Evolutionary conservation across 1,284 basidiomycete species (phyloP).

Genomic region (Naganishia liquefaciens): DNA sequence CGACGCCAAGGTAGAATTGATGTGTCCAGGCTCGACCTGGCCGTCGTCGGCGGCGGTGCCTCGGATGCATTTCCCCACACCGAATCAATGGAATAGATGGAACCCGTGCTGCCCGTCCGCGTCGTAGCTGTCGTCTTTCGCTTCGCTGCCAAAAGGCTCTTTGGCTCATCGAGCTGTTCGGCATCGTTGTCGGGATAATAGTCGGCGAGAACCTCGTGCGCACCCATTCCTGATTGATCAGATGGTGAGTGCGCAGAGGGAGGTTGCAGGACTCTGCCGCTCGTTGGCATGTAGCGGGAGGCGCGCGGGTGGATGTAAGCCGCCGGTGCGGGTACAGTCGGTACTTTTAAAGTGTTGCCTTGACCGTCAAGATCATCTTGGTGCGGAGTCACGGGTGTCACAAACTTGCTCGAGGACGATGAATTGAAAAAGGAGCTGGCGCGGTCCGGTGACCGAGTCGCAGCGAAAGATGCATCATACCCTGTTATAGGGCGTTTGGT

Average conservation of each 20-base stretch:
- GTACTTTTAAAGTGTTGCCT: neutral
- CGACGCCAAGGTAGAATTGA: conserved; percentile 14
- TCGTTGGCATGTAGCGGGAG: conserved; percentile 20
- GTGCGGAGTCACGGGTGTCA: neutral
- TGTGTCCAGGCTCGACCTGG: conserved; percentile 10
- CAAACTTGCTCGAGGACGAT: conserved; percentile 1
- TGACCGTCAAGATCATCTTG: conserved; percentile 11
- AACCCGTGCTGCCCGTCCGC: neutral
- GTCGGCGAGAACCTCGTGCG: conserved; percentile 12
- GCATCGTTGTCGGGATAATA: conserved; percentile 13
- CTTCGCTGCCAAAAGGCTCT: neutral
- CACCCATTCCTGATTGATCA: neutral
- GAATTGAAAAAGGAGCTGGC: conserved; percentile 24
- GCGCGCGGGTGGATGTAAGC: conserved; percentile 1
- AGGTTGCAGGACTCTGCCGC: conserved; percentile 7
- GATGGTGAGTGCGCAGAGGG: neutral
- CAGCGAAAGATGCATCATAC: neutral
- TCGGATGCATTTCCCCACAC: conserved; percentile 21
- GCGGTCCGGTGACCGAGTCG: neutral
- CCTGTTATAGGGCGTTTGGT: conserved; percentile 4
- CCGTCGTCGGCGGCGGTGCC: conserved; percentile 8
- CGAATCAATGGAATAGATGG: conserved; percentile 19
- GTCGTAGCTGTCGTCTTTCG: conserved; percentile 11
- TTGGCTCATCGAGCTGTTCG: neutral
- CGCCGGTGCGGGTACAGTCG: neutral